phyloP scores from a whole-genome alignment of 192 early-diverging fungal species.

The Podila minutissima region DNA sequence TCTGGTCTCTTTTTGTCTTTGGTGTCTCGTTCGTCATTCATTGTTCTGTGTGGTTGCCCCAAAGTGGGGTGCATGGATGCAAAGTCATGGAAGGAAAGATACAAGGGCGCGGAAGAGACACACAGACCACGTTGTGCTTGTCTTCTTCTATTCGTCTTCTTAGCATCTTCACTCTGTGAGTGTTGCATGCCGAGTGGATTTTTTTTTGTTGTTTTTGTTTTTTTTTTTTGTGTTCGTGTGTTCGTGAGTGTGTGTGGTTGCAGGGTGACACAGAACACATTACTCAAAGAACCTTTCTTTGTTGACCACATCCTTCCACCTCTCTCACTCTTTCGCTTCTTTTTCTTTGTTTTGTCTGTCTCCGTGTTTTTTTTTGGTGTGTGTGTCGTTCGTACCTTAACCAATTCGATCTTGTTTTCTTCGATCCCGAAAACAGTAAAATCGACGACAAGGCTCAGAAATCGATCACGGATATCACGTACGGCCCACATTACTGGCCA shows the following conservation, averaged over 20 bases:
- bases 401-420: conserved; percentile 8
- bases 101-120: too few relatives aligned
- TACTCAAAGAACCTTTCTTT: conserved; percentile 4
- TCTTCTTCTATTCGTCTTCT: too few relatives aligned
- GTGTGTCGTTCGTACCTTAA: not conserved
- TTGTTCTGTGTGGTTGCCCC: too few relatives aligned
- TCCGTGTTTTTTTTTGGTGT: not conserved
- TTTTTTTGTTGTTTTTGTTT: not conserved
- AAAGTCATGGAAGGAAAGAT: too few relatives aligned
- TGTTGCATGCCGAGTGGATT: not conserved
- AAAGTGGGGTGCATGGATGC: too few relatives aligned
- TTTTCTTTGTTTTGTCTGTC: not conserved
- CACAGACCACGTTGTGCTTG: too few relatives aligned
- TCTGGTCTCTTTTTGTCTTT: too few relatives aligned
- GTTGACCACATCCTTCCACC: not conserved
- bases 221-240: not conserved
- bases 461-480: conserved; percentile 62
- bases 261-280: conserved; percentile 71
- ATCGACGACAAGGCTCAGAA: conserved; percentile 63
- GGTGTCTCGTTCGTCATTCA: too few relatives aligned
- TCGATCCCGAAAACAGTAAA: conserved; percentile 24
- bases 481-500: conserved; percentile 78
- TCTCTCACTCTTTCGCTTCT: not conserved
- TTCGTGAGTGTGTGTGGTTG: conserved; percentile 76
- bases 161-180: too few relatives aligned